phyloP scores from a whole-genome alignment of 352 stramenopile genomes.

The Phytophthora litchii region DNA sequence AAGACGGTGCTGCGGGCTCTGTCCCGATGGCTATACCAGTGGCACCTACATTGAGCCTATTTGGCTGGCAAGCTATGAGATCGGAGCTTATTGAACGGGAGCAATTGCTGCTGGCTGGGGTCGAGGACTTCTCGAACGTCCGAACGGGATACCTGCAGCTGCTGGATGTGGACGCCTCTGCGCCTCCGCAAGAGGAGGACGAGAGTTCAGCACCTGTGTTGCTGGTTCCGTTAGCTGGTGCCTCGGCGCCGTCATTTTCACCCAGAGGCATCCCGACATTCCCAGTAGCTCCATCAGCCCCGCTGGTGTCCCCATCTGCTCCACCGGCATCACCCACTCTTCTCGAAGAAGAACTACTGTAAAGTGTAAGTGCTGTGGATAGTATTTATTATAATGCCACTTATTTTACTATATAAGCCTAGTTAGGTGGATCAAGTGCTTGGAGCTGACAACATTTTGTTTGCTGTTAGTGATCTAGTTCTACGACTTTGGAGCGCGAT shows the following conservation, averaged over 20 bases:
- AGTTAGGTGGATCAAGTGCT: neutral
- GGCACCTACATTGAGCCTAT: slow-evolving; percentile 44
- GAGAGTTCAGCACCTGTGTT: slow-evolving; percentile 38
- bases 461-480: slow-evolving; percentile 19
- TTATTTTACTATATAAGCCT: neutral
- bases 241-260: slow-evolving; percentile 43
- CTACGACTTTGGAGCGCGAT: too few species aligned
- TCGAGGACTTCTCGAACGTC: slow-evolving; percentile 53
- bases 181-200: slow-evolving; percentile 36
- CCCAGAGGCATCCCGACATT: slow-evolving; percentile 15
- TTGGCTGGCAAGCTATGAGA: slow-evolving; percentile 59
- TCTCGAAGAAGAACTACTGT: slow-evolving; percentile 33
- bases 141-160: slow-evolving; percentile 57
- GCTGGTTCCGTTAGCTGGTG: slow-evolving; percentile 36
- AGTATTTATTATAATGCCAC: slow-evolving; percentile 39
- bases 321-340: slow-evolving; percentile 19
- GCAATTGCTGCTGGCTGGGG: slow-evolving; percentile 43
- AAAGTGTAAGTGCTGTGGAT: slow-evolving; percentile 33
- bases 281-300: slow-evolving; percentile 8
- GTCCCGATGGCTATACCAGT: slow-evolving; percentile 19
- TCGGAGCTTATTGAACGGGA: slow-evolving; percentile 56
- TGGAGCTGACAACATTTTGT: slow-evolving; percentile 1
- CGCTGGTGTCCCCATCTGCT: slow-evolving; percentile 22
- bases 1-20: slow-evolving; percentile 14
- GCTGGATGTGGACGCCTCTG: slow-evolving; percentile 49